These are phyloP conservation scores for Rhodosporidiobolus sp. DNA, from an alignment of 768 basidiomycete species.

Conservation along the genomic window DNA sequence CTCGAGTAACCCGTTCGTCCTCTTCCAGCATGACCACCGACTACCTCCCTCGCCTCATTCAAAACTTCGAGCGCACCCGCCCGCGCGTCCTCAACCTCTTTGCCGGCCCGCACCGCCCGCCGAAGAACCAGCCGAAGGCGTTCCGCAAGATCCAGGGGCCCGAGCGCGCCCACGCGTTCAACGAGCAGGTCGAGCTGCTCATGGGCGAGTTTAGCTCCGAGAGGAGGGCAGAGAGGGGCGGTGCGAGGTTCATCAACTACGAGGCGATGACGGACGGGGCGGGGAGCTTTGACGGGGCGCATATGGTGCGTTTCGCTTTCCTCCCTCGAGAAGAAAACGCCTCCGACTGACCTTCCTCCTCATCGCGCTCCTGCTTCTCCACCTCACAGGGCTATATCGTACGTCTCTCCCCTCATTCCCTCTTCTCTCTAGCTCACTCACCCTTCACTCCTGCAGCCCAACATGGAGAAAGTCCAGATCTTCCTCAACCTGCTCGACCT, in stretches of 20 bases:
- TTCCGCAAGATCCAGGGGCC: background rate
- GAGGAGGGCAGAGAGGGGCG: background rate
- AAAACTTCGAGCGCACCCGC: background rate
- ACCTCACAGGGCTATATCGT: background rate
- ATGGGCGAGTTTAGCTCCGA: background rate
- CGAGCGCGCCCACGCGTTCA: background rate
- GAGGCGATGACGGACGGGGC: too few species aligned
- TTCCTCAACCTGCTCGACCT: conserved; percentile 9
- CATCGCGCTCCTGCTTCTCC: background rate
- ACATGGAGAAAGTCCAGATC: conserved; percentile 5
- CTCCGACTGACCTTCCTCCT: too few species aligned
- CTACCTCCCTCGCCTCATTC: background rate
- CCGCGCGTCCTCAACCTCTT: background rate
- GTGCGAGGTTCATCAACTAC: background rate
- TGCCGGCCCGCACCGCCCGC: background rate
- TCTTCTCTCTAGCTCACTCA: background rate
- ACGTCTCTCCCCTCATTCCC: background rate
- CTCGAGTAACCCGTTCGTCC: too few species aligned
- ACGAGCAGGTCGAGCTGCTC: background rate
- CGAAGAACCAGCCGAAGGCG: background rate
- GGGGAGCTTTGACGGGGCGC: too few species aligned
- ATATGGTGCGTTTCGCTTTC: too few species aligned
- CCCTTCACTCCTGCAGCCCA: background rate
- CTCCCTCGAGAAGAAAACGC: too few species aligned
- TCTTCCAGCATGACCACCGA: background rate